Evolutionary conservation across 352 stramenopile genomes (phyloP), one percentile per base, ranked within the genome.

Genomic region (Phytophthora pluvialis): DNA sequence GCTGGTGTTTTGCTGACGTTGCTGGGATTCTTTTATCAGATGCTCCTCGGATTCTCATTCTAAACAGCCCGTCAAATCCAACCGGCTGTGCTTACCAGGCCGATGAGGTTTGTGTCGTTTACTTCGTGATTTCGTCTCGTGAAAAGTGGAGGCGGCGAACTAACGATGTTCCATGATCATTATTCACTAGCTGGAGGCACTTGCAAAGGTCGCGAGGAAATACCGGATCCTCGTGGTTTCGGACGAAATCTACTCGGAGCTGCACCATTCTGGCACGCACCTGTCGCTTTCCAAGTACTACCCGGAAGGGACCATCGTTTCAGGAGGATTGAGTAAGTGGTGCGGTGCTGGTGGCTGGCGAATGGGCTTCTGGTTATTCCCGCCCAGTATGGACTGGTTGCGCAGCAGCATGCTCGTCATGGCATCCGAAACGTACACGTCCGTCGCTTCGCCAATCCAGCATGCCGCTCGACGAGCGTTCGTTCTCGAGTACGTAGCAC

Each of bases 171-270:
- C 32, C 26, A 43, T 21, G 10, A 43, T 49, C 16, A 60, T 38
- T 26, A 5, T 21, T 29, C 26, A 45, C 28, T 57, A 88, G 75
- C 63, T 94, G 52, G 60, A 86, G 11, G 83, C 73, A 29, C 73
- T 97, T 12, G 89, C 89, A 26, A 69, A 81, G 11, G 70, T 95
- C 5, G 88, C 86, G 28, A 78, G 86, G 43, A 94, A 93, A 70
- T 95, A 95, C 64, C 81, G 88, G 16, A 82, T 97, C 46, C 81
- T 95, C n/a, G 87, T 96, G 18, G 86, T 96, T 21, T 96, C 89
- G 38, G 89, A 96, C 53, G 89, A 96, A 68, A 92, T 96, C 47
- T 96, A 96, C 71, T 93, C 87, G 31, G 89, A 95, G 65, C 64
- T 95, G 33, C 86, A 91, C 48, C 83, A 94, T 65, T 77, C 71